Conservation (phyloP, 768 basidiomycete genomes). For the Boletales sp. region DNA sequence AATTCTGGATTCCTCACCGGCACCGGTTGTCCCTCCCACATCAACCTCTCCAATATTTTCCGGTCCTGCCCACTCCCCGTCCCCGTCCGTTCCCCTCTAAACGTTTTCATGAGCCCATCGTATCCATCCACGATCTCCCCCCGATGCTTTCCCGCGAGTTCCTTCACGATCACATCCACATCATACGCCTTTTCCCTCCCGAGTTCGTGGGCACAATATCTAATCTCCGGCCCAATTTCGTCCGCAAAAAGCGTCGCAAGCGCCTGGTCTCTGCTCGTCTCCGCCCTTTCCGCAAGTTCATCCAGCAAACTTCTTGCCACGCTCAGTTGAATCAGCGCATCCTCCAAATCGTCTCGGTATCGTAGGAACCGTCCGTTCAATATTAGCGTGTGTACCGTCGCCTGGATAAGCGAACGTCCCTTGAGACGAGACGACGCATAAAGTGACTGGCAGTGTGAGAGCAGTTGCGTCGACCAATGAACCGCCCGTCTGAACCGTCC, state of each 20-base stretch:
- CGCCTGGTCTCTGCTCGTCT: constrained; percentile 83
- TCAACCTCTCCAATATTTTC: constrained; percentile 55
- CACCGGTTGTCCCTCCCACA: constrained; percentile 81
- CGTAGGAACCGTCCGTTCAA: constrained; percentile 82
- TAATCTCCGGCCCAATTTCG: constrained; percentile 85
- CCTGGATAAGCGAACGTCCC: constrained; percentile 61
- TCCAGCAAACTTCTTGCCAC: constrained; percentile 75
- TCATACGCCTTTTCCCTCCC: constrained; percentile 79
- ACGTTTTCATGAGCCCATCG: constrained; percentile 48
- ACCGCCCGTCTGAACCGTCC: constrained; percentile 78
- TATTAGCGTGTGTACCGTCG: constrained; percentile 73
- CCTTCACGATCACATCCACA: constrained; percentile 67
- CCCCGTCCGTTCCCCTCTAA: constrained; percentile 42
- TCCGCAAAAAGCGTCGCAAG: constrained; percentile 81
- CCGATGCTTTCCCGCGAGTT: constrained; percentile 54
- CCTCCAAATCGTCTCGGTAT: constrained; percentile 71
- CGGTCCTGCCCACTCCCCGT: constrained; percentile 37
- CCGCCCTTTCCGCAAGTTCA: constrained; percentile 56
- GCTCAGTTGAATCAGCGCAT: constrained; percentile 69
- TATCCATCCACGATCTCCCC: constrained; percentile 63
- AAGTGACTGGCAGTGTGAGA: constrained; percentile 69
- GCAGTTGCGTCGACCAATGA: constrained; percentile 72
- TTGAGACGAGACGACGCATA: constrained; percentile 50
- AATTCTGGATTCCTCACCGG: constrained; percentile 89
- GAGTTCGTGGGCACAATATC: constrained; percentile 88